Percentiles rank a stretch among this genome's conserved stretches.
These are phyloP conservation scores for Hericium coralloides DNA, from an alignment of 768 basidiomycete species.

Conservation along the genomic window DNA sequence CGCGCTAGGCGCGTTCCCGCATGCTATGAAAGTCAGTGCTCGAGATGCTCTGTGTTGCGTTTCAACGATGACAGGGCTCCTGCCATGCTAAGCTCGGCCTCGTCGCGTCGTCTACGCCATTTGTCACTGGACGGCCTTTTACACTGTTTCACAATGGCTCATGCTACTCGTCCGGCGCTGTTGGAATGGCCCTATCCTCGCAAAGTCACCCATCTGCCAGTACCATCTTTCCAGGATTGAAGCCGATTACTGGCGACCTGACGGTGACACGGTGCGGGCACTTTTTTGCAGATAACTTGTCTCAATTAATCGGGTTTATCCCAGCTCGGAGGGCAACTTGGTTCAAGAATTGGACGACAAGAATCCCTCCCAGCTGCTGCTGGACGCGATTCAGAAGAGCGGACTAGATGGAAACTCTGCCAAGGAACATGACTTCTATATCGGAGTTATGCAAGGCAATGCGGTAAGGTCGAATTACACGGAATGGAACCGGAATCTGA, in stretches of 20 bases:
- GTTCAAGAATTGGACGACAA: slow-evolving; percentile 44
- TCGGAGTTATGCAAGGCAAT: slow-evolving; percentile 31
- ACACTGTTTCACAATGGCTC: slow-evolving; percentile 54
- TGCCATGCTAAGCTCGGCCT: slow-evolving; percentile 46
- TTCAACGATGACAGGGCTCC: not conserved
- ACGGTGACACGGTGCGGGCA: slow-evolving; percentile 42
- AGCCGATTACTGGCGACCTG: slow-evolving; percentile 36
- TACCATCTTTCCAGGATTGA: slow-evolving; percentile 31
- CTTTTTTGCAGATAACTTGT: not conserved
- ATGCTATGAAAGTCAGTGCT: slow-evolving; percentile 39
- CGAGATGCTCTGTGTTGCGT: not conserved
- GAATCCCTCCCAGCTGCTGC: slow-evolving; percentile 55
- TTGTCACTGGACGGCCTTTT: slow-evolving; percentile 65
- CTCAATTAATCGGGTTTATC: not conserved
- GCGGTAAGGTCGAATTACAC: slow-evolving; percentile 10
- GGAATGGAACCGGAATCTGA: too few species aligned
- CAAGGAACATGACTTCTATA: slow-evolving; percentile 51
- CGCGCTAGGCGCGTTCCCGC: slow-evolving; percentile 33
- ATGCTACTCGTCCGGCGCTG: slow-evolving; percentile 55
- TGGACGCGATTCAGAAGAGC: slow-evolving; percentile 38
- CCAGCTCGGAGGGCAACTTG: slow-evolving; percentile 66
- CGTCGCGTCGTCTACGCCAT: slow-evolving; percentile 67
- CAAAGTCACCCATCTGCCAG: not conserved
- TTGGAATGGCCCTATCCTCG: slow-evolving; percentile 44
- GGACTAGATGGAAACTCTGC: slow-evolving; percentile 19